phyloP scores from a whole-genome alignment of 768 basidiomycete genomes.

The Lyophyllum atratum region DNA sequence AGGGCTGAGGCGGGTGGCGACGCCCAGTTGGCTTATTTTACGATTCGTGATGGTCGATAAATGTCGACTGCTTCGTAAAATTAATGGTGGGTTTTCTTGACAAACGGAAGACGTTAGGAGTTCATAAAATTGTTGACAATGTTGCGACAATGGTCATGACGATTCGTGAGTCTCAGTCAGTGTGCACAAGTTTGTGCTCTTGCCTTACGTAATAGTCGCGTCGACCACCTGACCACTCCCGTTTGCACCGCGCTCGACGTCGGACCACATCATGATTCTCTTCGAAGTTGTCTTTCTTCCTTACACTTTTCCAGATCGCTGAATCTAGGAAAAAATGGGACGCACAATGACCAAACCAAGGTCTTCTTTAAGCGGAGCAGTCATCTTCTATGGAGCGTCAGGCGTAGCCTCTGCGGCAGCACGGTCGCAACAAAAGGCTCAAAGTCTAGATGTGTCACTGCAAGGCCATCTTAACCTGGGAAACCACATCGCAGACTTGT shows the following conservation, averaged over 20 bases:
- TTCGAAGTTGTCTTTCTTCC: background rate
- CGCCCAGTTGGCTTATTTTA: background rate
- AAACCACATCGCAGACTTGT: background rate
- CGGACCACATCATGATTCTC: background rate
- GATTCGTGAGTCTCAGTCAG: too few species aligned
- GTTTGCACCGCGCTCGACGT: background rate
- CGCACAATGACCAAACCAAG: constrained; percentile 6
- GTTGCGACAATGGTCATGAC: too few species aligned
- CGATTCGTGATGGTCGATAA: background rate
- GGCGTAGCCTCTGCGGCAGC: too few species aligned
- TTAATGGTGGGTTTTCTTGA: too few species aligned
- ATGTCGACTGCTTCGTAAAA: background rate
- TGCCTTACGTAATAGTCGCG: background rate
- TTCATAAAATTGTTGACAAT: too few species aligned
- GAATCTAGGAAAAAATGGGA: constrained; percentile 16
- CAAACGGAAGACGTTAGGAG: too few species aligned
- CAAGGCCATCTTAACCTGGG: background rate
- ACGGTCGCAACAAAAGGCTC: too few species aligned
- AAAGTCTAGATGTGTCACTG: too few species aligned
- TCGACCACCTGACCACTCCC: background rate
- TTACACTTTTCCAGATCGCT: background rate
- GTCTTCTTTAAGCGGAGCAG: constrained; percentile 21
- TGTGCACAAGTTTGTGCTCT: too few species aligned
- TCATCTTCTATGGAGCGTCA: constrained; percentile 25
- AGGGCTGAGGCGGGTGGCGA: background rate